These are phyloP conservation scores for Trapa bicornis DNA, from an alignment of 345 rosid genomes.

Conservation along the genomic window DNA sequence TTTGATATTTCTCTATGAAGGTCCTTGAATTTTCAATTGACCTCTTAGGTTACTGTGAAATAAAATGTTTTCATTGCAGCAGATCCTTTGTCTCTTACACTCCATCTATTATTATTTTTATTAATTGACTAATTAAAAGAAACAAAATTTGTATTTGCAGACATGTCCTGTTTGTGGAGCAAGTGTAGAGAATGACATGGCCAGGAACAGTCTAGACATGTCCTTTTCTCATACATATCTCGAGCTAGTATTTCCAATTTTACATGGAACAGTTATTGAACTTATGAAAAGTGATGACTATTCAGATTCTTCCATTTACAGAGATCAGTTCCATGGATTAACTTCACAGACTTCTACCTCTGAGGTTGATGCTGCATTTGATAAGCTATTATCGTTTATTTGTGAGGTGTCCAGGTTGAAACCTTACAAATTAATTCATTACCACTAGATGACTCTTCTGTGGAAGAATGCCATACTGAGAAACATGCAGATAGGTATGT, in stretches of 20 bases:
- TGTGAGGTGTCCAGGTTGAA: conserved; percentile 24
- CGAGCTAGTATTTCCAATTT: neutral
- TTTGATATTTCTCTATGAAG: neutral
- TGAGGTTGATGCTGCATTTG: conserved; percentile 28
- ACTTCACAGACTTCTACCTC: conserved; percentile 23
- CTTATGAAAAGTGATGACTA: conserved; percentile 30
- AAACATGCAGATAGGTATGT: conserved; percentile 27
- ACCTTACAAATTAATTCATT: conserved; percentile 19
- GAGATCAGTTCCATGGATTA: conserved; percentile 29
- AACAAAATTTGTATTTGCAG: conserved; percentile 19
- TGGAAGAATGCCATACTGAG: conserved; percentile 20
- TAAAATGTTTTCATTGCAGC: too few species aligned
- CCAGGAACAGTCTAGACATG: conserved; percentile 36
- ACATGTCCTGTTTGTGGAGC: conserved; percentile 46
- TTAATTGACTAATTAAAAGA: neutral
- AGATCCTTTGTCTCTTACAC: too few species aligned
- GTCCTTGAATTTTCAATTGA: neutral
- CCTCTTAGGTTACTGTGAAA: too few species aligned
- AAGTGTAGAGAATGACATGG: conserved; percentile 33
- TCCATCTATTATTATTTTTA: neutral
- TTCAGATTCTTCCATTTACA: conserved; percentile 24
- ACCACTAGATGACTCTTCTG: conserved; percentile 12
- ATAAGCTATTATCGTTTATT: conserved; percentile 49
- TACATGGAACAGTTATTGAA: conserved; percentile 49
- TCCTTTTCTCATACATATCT: conserved; percentile 28